Percentiles rank a stretch among this genome's conserved stretches.
Evolutionary conservation across 2,329 filamentous ascomycete species (phyloP).

Genomic region (Cladosporium halotolerans): DNA sequence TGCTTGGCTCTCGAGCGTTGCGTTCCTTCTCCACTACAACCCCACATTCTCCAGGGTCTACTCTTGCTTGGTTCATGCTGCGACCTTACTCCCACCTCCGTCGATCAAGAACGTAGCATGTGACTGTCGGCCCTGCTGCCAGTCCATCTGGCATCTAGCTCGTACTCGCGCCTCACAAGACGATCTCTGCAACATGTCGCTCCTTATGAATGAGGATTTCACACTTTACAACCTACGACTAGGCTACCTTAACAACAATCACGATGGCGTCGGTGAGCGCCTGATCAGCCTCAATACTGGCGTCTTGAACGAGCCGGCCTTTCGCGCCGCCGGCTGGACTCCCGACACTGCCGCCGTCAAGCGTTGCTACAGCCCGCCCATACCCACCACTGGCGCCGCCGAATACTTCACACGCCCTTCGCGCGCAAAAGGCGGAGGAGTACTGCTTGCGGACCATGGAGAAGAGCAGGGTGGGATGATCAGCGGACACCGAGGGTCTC

Average conservation of each 20-base stretch:
- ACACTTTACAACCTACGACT: constrained; percentile 77
- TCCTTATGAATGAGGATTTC: constrained; percentile 45
- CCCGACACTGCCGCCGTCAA: constrained; percentile 69
- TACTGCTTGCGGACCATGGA: constrained; percentile 42
- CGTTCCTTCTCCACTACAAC: background rate
- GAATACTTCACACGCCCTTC: constrained; percentile 71
- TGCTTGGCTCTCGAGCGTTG: background rate
- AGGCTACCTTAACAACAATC: constrained; percentile 71
- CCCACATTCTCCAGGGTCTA: constrained; percentile 5
- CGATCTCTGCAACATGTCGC: constrained; percentile 25
- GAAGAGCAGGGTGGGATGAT: constrained; percentile 70
- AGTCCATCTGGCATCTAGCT: no score
- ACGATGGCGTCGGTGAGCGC: constrained; percentile 78
- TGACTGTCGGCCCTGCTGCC: background rate
- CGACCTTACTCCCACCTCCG: background rate
- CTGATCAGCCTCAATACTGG: constrained; percentile 74
- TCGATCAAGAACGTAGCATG: background rate
- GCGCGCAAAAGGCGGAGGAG: constrained; percentile 14
- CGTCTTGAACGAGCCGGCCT: constrained; percentile 72
- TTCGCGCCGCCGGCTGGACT: constrained; percentile 77
- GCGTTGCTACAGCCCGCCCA: constrained; percentile 78
- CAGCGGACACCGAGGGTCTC: constrained; percentile 56
- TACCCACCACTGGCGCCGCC: constrained; percentile 67
- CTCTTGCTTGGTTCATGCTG: background rate
- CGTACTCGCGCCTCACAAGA: background rate